Conservation (phyloP, 805 yeast genomes). For the Hanseniaspora singularis region DNA sequence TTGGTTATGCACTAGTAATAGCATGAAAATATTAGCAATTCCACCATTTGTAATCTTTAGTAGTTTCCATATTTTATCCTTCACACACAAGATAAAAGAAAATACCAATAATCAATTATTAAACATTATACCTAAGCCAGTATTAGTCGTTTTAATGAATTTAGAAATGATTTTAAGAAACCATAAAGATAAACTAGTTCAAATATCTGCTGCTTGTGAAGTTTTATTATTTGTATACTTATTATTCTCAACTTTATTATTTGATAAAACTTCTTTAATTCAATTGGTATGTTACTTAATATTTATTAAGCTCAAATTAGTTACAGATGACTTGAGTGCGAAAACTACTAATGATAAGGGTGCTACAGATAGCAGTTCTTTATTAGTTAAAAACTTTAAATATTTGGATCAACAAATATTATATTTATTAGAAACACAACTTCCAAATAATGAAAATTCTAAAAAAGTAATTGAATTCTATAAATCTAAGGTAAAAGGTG, state of each 20-base stretch:
- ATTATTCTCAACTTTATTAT: background rate
- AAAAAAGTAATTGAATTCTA: background rate
- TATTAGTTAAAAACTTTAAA: conserved; percentile 7
- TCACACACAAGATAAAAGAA: conserved; percentile 24
- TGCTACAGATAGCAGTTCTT: conserved; percentile 2
- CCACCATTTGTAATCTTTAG: conserved; percentile 70
- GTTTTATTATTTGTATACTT: conserved; percentile 28
- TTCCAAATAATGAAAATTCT: background rate
- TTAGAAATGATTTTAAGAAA: conserved; percentile 37
- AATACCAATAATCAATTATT: conserved; percentile 44
- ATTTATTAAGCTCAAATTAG: conserved; percentile 10
- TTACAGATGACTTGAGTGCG: background rate
- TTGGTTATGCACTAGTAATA: conserved; percentile 42
- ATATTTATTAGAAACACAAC: background rate
- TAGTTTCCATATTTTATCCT: conserved; percentile 68
- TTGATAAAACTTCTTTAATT: conserved; percentile 2
- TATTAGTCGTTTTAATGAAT: conserved; percentile 23
- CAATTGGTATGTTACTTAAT: conserved; percentile 8
- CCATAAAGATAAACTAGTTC: conserved; percentile 49
- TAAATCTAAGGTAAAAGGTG: background rate
- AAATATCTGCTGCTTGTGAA: conserved; percentile 50
- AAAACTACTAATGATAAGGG: background rate
- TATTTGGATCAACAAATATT: background rate
- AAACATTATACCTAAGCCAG: conserved; percentile 38
- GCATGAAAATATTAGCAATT: conserved; percentile 45